Evolutionary conservation across 2,329 filamentous ascomycete species (phyloP).

Genomic region (Aureobasidium sp.): DNA sequence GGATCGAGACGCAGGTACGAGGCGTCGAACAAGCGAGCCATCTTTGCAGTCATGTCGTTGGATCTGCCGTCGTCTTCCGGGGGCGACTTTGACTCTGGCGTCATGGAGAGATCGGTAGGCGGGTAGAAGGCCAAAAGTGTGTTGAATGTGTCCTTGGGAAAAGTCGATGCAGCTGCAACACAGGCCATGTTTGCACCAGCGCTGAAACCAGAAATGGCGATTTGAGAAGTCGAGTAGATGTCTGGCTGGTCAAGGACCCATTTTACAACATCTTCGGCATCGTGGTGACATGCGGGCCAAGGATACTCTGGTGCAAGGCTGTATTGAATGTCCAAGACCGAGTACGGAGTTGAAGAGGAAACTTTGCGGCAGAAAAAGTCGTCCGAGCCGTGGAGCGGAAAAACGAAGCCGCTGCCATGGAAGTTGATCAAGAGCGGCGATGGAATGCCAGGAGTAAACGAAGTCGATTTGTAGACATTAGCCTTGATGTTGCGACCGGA

Average conservation of each 20-base stretch:
- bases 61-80: slow-evolving; percentile 20
- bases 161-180: slow-evolving; percentile 24
- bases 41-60: slow-evolving; percentile 17
- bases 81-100: slow-evolving; percentile 24
- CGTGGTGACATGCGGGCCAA: slow-evolving; percentile 36
- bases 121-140: slow-evolving; percentile 30
- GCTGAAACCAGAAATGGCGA: slow-evolving; percentile 34
- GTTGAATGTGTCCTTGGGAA: slow-evolving; percentile 26
- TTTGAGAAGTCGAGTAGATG: slow-evolving; percentile 23
- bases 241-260: slow-evolving; percentile 30
- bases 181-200: slow-evolving; percentile 35
- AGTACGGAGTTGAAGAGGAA: slow-evolving; percentile 27
- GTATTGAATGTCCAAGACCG: slow-evolving; percentile 35
- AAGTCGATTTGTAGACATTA: slow-evolving; percentile 20
- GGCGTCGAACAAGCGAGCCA: slow-evolving; percentile 26
- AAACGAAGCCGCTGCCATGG: slow-evolving; percentile 28
- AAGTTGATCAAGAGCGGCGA: slow-evolving; percentile 28
- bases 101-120: slow-evolving; percentile 26
- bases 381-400: slow-evolving; percentile 33
- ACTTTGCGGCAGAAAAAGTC: slow-evolving; percentile 31
- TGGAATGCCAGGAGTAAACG: not conserved
- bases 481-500: slow-evolving; percentile 18
- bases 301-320: slow-evolving; percentile 37
- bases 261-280: slow-evolving; percentile 37
- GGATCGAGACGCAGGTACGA: slow-evolving; percentile 25